These are phyloP conservation scores for Leccinum fuscescens DNA, from an alignment of 1,284 basidiomycete species.

Conservation along the genomic window DNA sequence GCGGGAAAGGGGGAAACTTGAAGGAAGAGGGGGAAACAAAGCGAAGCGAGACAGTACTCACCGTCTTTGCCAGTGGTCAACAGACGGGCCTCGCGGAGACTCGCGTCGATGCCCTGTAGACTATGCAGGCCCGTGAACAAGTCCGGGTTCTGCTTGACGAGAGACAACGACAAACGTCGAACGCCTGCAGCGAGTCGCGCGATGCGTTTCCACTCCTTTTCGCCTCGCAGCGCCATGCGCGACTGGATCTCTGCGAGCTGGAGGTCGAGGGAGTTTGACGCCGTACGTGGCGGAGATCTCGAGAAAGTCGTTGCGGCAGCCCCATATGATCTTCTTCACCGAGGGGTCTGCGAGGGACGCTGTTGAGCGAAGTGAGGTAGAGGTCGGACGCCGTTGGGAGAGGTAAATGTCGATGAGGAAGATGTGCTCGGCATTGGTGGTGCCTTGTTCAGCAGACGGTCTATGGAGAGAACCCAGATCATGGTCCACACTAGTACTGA, in stretches of 20 bases:
- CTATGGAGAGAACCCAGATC: too few relatives aligned
- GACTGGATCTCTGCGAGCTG: constrained; percentile 43
- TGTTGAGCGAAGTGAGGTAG: constrained; percentile 26
- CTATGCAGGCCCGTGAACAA: constrained; percentile 32
- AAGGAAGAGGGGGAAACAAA: neutral
- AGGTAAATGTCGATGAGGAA: constrained; percentile 40
- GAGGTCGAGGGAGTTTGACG: constrained; percentile 38
- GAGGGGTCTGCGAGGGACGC: constrained; percentile 23
- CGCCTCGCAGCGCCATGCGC: constrained; percentile 30
- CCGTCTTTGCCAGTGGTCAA: constrained; percentile 30
- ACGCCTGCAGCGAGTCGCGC: constrained; percentile 29
- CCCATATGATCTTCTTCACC: constrained; percentile 45
- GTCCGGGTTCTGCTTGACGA: constrained; percentile 27
- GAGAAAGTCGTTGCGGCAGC: constrained; percentile 43
- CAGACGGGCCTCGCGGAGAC: constrained; percentile 19
- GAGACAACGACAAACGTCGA: constrained; percentile 24
- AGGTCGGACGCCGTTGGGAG: neutral
- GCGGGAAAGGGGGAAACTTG: neutral
- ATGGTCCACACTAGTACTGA: too few relatives aligned
- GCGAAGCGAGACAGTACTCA: constrained; percentile 5
- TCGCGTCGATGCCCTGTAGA: constrained; percentile 33
- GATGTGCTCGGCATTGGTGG: constrained; percentile 36
- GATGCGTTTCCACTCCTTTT: constrained; percentile 32
- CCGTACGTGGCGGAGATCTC: constrained; percentile 36
- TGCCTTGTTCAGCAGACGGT: constrained; percentile 23